Conservation (phyloP, 2,329 filamentous ascomycete species). For the Thermothelomyces thermophilus region DNA sequence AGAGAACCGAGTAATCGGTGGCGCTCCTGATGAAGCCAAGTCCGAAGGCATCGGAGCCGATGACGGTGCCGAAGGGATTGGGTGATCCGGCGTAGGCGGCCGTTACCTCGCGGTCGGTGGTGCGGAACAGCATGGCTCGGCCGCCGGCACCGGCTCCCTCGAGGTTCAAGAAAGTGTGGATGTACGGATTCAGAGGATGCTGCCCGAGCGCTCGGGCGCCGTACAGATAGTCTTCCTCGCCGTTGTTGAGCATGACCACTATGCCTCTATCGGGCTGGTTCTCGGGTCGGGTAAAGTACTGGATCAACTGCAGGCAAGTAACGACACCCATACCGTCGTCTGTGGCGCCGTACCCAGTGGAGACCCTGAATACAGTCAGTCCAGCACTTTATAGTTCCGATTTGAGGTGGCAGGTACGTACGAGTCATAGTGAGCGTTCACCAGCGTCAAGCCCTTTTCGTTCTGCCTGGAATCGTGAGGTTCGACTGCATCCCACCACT, state of each 20-base stretch:
- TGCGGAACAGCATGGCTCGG: conserved; percentile 77
- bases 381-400: conserved; percentile 5
- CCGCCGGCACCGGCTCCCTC: conserved; percentile 93
- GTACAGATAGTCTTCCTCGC: conserved; percentile 87
- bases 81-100: conserved; percentile 64
- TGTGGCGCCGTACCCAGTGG: conserved; percentile 86
- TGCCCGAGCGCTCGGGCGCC: conserved; percentile 80
- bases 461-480: conserved; percentile 38
- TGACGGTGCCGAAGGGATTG: conserved; percentile 76
- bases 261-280: conserved; percentile 74
- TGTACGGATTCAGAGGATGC: conserved; percentile 71
- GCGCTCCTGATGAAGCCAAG: conserved; percentile 71
- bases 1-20: conserved; percentile 85
- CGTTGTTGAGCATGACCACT: conserved; percentile 85
- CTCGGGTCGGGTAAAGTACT: conserved; percentile 69
- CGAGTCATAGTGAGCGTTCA: conserved; percentile 91
- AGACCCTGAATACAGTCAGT: conserved; percentile 44
- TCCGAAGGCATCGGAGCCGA: conserved; percentile 79
- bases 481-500: conserved; percentile 59
- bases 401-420: conserved; percentile 28
- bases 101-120: conserved; percentile 80
- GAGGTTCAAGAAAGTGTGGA: conserved; percentile 86
- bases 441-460: conserved; percentile 70
- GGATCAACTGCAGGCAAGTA: conserved; percentile 77
- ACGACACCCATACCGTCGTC: conserved; percentile 90